These are phyloP conservation scores for Backusella morwellensis DNA, from an alignment of 192 early-diverging fungal species.

Conservation along the genomic window DNA sequence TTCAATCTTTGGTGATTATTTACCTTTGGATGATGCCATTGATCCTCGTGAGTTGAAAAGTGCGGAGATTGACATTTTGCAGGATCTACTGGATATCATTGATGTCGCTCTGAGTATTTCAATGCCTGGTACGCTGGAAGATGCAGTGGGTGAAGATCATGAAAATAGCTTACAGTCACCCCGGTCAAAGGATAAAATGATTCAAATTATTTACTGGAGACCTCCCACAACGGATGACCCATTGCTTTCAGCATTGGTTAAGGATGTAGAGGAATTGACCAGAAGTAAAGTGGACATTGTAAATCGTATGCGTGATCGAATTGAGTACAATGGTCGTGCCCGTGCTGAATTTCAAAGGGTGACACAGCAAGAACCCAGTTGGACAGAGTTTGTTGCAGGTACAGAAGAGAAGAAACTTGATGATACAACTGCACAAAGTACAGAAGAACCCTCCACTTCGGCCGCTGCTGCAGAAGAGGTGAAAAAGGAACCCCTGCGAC, in stretches of 20 bases:
- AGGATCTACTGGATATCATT: conserved; percentile 41
- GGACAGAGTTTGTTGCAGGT: conserved; percentile 35
- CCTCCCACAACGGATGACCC: conserved; percentile 39
- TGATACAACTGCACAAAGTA: not conserved
- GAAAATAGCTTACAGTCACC: conserved; percentile 37
- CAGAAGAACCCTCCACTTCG: not conserved
- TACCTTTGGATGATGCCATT: conserved; percentile 16
- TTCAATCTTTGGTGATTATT: conserved; percentile 22
- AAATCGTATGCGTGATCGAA: conserved; percentile 38
- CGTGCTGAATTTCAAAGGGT: conserved; percentile 29
- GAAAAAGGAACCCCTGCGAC: not conserved
- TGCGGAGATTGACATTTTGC: conserved; percentile 28
- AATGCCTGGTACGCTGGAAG: conserved; percentile 37
- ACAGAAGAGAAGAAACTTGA: not conserved
- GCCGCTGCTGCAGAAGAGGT: not conserved
- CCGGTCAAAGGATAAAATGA: conserved; percentile 51
- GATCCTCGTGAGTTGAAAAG: conserved; percentile 11
- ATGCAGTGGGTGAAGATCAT: conserved; percentile 5
- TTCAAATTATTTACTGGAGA: conserved; percentile 51
- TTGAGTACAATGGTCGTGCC: conserved; percentile 34
- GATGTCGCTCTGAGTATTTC: conserved; percentile 49
- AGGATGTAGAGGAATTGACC: conserved; percentile 31
- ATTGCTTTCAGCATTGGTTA: conserved; percentile 8
- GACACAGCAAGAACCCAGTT: conserved; percentile 28
- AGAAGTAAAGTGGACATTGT: conserved; percentile 32